These are phyloP conservation scores for Geotrichum fermentans DNA, from an alignment of 1,139 yeast species.

Conservation along the genomic window DNA sequence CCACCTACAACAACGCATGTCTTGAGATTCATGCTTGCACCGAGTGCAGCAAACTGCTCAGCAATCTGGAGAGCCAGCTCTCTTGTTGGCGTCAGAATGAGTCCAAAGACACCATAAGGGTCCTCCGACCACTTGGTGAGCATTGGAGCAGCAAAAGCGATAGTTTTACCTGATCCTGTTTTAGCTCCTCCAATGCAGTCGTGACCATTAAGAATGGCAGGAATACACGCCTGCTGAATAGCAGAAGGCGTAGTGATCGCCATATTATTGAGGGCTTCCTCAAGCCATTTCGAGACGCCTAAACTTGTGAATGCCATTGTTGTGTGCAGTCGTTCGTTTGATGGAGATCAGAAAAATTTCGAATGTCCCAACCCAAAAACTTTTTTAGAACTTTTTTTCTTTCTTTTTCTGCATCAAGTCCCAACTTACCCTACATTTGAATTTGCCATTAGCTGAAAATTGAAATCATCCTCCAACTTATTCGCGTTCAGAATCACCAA, in stretches of 20 bases:
- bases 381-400: not conserved
- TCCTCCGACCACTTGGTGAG: constrained; percentile 90
- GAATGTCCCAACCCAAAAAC: not conserved
- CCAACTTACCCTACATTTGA: constrained; percentile 12
- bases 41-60: constrained; percentile 90
- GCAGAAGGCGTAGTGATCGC: constrained; percentile 77
- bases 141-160: constrained; percentile 97
- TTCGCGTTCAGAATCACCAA: not conserved
- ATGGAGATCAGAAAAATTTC: not conserved
- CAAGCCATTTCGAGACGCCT: constrained; percentile 84
- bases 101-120: constrained; percentile 87
- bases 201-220: constrained; percentile 71
- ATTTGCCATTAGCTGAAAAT: no score
- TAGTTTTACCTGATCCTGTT: constrained; percentile 97
- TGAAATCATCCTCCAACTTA: not conserved
- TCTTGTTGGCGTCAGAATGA: constrained; percentile 87
- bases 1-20: constrained; percentile 89
- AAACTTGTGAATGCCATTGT: constrained; percentile 49
- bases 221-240: constrained; percentile 86
- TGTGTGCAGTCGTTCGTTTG: not conserved
- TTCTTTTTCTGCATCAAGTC: constrained; percentile 1
- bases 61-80: constrained; percentile 95
- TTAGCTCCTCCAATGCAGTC: constrained; percentile 98
- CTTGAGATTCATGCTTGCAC: constrained; percentile 80
- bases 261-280: constrained; percentile 76